Base-by-base conservation (phyloP, 2,329 filamentous ascomycete genomes). In the Alternaria panax region DNA sequence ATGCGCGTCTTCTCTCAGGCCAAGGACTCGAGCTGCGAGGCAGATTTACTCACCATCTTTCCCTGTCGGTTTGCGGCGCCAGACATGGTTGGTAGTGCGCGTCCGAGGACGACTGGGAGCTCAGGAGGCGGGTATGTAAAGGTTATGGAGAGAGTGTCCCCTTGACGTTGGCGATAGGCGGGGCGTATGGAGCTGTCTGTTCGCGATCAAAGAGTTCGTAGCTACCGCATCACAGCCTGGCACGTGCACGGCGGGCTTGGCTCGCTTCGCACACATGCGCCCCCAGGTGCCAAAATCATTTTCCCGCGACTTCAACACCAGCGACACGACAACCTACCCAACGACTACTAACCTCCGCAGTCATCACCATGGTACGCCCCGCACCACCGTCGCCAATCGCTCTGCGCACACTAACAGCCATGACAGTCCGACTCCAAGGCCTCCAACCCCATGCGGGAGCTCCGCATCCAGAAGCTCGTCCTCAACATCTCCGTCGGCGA, bases 401-500 rank as follows among this genome's bases (percentile, higher is more conserved):
- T 25, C 62, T 51, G 62, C 57, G 34, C 46, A 52, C 57, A 65
- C 73, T 77, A 66, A 77, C 62, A 56, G 22, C 51, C 36, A 60
- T 53, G 51, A 20, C 68, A 78, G 75, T 75, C 74, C 73, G 76
- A 78, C 67, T 72, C 69, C 79, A 97, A 98, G 89, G 83, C 87
- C 82, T 86, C 87, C 83, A 99, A 99, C 90, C 94, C 95, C 87
- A 99, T 99, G 95, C 92, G 93, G 87, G 94, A 99, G 87, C 92
- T 98, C 82, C 92, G 93, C 87, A 95, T 97, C 86, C 92, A 96
- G 87, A 97, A 97, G 88, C 92, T 97, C 83, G 93, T 97, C 84
- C 92, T 97, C 82, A 97, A 97, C 90, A 97, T 97, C 86, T 97
- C 92, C 77, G 95, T 99, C 79, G 95, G 95, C 86, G 95, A 99